phyloP scores from a whole-genome alignment of 2,329 filamentous ascomycete species.

The Fusarium chlamydosporum region DNA sequence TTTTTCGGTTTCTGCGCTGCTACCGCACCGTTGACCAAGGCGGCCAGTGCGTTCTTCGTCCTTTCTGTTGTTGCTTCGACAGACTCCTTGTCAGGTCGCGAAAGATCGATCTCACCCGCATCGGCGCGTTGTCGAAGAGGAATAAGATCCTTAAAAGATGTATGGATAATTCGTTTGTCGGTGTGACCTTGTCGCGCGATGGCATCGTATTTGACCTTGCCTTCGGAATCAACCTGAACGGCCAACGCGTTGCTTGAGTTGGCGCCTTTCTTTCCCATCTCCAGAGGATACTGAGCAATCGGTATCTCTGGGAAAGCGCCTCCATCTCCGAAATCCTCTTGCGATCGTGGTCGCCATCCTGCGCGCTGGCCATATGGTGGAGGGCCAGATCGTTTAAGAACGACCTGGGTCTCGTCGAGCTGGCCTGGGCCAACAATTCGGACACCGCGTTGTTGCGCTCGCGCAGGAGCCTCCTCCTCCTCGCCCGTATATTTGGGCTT shows the following conservation, averaged over 20 bases:
- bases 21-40: conserved; percentile 85
- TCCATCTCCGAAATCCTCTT: conserved; percentile 95
- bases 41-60: conserved; percentile 87
- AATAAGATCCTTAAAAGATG: conserved; percentile 97
- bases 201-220: conserved; percentile 96
- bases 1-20: conserved; percentile 97
- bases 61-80: conserved; percentile 87
- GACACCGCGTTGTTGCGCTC: conserved; percentile 82
- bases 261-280: conserved; percentile 88
- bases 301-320: conserved; percentile 95
- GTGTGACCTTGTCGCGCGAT: conserved; percentile 91
- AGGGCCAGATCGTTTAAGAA: conserved; percentile 85
- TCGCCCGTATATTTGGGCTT: conserved; percentile 93
- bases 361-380: conserved; percentile 88
- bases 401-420: conserved; percentile 87
- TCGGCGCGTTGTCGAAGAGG: conserved; percentile 93
- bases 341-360: conserved; percentile 89
- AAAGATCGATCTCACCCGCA: conserved; percentile 89
- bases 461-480: conserved; percentile 81
- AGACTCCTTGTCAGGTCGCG: conserved; percentile 86
- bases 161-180: conserved; percentile 87
- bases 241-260: conserved; percentile 86
- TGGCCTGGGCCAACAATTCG: conserved; percentile 84
- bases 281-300: conserved; percentile 93
- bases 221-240: conserved; percentile 91